Base-by-base conservation (phyloP, 2,329 filamentous ascomycete genomes). In the Thelonectria blattea region DNA sequence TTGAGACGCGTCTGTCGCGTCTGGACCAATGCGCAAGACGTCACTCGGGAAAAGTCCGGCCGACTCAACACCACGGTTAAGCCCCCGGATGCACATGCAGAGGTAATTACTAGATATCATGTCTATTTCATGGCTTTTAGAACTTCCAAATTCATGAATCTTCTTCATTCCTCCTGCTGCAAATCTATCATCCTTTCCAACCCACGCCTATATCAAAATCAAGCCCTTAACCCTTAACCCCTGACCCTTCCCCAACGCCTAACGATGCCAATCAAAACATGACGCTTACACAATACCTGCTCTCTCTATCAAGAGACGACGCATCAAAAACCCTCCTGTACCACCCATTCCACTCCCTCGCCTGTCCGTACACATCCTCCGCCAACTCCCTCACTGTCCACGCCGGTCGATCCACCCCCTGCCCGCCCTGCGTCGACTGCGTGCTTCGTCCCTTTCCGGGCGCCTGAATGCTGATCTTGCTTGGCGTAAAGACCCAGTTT, bases 401-500 rank as follows among this genome's bases (percentile, higher is more conserved):
- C 11, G 65, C 41, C n/a, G 69, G 72, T 15, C 66, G 60, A 17
- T 65, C 58, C 15, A 75, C 72, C 11, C 77, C 78, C 55, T 75
- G 75, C 2, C 72, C 73, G 4, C 74, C 72, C 52, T 79, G 76
- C 17, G 74, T 76, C 22, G 67, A 68, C 5, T 68, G 58, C 7
- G 72, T 68, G 11, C 68, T 71, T 12, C 67, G 68, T 9, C 64
- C 67, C 52, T 72, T 75, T 2, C 72, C 73, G 5, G 78, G 77
- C 3, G 73, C 75, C 56, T 74, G 78, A 22, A 81, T 74, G 0
- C 72, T 76, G 11, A 82, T 74, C 3, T 60, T 71, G 2, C 69
- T 65, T 3, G 65, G 69, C 3, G 70, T 69, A 1, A 73, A 67
- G 8, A 75, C 59, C 83, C 83, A 85, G 43, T 78, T 80, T 46